Evolutionary conservation across 2,329 filamentous ascomycete species (phyloP).

Genomic region (Trichoderma guizhouense): DNA sequence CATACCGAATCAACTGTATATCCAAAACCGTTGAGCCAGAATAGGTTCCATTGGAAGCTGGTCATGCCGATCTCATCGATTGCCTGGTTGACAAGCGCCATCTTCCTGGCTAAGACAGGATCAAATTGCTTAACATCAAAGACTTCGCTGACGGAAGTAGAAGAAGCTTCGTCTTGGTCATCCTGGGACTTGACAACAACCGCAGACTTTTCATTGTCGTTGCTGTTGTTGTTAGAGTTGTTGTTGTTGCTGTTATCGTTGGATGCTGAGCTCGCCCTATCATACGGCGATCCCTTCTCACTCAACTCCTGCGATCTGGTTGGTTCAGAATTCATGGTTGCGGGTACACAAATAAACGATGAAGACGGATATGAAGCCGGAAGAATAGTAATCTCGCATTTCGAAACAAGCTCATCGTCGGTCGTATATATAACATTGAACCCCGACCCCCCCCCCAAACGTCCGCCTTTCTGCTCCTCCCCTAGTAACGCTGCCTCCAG

Average conservation of each 20-base stretch:
- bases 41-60: constrained; percentile 18
- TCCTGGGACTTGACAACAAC: background rate
- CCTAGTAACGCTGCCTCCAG: background rate
- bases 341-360: background rate
- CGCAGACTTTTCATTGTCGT: background rate
- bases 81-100: constrained; percentile 18
- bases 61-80: constrained; percentile 20
- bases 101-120: constrained; percentile 16
- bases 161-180: background rate
- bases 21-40: constrained; percentile 16
- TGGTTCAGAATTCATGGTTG: background rate
- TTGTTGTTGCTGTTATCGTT: background rate
- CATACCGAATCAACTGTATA: constrained; percentile 17
- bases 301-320: background rate
- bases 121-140: constrained; percentile 17
- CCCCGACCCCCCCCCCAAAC: background rate
- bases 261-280: background rate
- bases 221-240: background rate
- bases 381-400: background rate
- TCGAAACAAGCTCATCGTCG: background rate
- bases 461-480: background rate
- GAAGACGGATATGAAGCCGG: background rate
- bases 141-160: constrained; percentile 6
- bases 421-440: constrained; percentile 3
- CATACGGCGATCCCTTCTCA: background rate